Conservation (phyloP, 441 rosid species). For the Brassica balearica region DNA sequence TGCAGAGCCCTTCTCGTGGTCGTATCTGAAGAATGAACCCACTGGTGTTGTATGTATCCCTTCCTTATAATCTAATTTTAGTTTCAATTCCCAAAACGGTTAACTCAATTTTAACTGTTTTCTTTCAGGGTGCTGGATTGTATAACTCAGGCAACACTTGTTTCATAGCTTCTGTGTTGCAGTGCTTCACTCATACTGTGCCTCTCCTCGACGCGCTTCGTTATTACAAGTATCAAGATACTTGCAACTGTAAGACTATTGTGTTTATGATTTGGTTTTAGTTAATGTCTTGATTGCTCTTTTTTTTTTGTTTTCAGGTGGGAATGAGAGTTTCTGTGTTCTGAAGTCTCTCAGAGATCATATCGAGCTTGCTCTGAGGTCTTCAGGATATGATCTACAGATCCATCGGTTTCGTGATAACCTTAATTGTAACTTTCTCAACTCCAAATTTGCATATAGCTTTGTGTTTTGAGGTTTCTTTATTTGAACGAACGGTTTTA, state of each 20-base stretch:
- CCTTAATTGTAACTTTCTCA: conserved; percentile 45
- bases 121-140: conserved; percentile 82
- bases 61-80: not conserved
- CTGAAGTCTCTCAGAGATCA: conserved; percentile 63
- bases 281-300: not conserved
- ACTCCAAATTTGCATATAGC: not conserved
- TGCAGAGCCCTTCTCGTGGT: conserved; percentile 20
- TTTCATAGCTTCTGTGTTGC: conserved; percentile 82
- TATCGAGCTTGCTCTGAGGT: conserved; percentile 57
- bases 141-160: conserved; percentile 86
- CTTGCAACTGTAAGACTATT: conserved; percentile 55
- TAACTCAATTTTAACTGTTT: not conserved
- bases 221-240: conserved; percentile 46
- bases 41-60: conserved; percentile 67
- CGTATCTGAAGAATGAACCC: conserved; percentile 36
- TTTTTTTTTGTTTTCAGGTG: conserved; percentile 48
- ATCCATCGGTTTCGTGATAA: conserved; percentile 62
- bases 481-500: not conserved
- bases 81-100: no score
- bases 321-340: conserved; percentile 60
- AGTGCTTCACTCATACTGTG: conserved; percentile 87
- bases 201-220: conserved; percentile 68
- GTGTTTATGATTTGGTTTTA: not conserved
- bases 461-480: not conserved
- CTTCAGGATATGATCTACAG: conserved; percentile 59